These are phyloP conservation scores for Escovopsis sp. DNA, from an alignment of 2,329 filamentous ascomycete genomes.

Conservation along the genomic window DNA sequence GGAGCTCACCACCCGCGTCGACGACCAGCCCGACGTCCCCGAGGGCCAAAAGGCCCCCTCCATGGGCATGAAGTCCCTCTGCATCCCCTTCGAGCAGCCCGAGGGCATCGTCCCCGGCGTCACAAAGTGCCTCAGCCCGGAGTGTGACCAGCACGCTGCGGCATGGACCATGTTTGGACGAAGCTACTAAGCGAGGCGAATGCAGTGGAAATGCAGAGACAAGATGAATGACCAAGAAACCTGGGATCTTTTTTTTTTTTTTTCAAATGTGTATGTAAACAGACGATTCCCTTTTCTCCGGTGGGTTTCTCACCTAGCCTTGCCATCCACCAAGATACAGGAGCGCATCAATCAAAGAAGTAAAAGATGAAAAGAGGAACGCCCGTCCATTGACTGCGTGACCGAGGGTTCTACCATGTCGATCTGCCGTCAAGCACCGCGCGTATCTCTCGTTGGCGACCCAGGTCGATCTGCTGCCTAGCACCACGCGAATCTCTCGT, in stretches of 20 bases:
- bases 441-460: slow-evolving; percentile 62
- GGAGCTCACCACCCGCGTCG: slow-evolving; percentile 69
- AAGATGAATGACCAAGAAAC: too few species aligned
- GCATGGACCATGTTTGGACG: slow-evolving; percentile 88
- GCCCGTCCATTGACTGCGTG: too few species aligned
- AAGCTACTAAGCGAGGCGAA: slow-evolving; percentile 32
- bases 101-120: slow-evolving; percentile 61
- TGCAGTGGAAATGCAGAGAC: not conserved
- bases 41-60: slow-evolving; percentile 38
- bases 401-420: too few species aligned
- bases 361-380: slow-evolving; percentile 2
- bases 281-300: not conserved
- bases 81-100: slow-evolving; percentile 70
- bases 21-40: slow-evolving; percentile 37
- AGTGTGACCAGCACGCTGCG: slow-evolving; percentile 62
- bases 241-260: too few species aligned
- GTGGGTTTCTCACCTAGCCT: not conserved
- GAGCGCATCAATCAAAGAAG: slow-evolving; percentile 3
- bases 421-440: slow-evolving; percentile 44
- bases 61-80: slow-evolving; percentile 56
- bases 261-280: slow-evolving; percentile 2
- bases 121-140: slow-evolving; percentile 85
- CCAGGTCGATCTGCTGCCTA: too few species aligned
- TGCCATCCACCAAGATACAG: slow-evolving; percentile 2
- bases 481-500: slow-evolving; percentile 70